A percentile compares a stretch with the other conserved stretches of the same genome.
These are phyloP conservation scores for Keithomyces neogunnii DNA, from an alignment of 2,329 filamentous ascomycete genomes.

Conservation along the genomic window DNA sequence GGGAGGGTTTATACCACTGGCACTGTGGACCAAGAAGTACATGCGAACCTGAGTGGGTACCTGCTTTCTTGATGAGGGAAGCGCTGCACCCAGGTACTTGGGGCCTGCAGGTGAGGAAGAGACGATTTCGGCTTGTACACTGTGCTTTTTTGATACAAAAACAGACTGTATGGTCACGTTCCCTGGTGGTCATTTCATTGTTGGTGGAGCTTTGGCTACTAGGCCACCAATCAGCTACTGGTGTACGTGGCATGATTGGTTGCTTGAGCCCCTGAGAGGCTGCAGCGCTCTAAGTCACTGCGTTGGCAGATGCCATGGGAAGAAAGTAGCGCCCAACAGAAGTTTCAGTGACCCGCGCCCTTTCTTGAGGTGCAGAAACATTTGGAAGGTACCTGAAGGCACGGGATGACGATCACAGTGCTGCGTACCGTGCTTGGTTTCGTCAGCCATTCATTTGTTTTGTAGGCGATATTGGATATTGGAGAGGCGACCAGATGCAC, in stretches of 20 bases:
- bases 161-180: conserved; percentile 12
- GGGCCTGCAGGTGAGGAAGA: neutral
- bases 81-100: too few relatives aligned
- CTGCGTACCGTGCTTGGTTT: neutral
- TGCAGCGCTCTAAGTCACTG: neutral
- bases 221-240: neutral
- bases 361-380: neutral
- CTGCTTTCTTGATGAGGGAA: too few relatives aligned
- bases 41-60: too few relatives aligned
- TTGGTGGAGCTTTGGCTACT: conserved; percentile 9
- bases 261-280: neutral
- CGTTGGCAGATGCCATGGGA: too few relatives aligned
- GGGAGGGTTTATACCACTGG: too few relatives aligned
- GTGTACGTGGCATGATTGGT: conserved; percentile 4
- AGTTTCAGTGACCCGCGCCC: too few relatives aligned
- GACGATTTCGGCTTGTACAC: neutral
- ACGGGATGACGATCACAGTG: neutral
- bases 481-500: too few relatives aligned
- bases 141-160: neutral
- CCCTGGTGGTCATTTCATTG: conserved; percentile 12
- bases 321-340: too few relatives aligned
- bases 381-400: conserved; percentile 3
- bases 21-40: neutral
- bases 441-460: too few relatives aligned
- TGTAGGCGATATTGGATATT: too few relatives aligned